Percentiles rank a stretch among this genome's conserved stretches.
phyloP scores from a whole-genome alignment of 1,284 basidiomycete genomes.

The Apiotrichum veenhuisii region DNA sequence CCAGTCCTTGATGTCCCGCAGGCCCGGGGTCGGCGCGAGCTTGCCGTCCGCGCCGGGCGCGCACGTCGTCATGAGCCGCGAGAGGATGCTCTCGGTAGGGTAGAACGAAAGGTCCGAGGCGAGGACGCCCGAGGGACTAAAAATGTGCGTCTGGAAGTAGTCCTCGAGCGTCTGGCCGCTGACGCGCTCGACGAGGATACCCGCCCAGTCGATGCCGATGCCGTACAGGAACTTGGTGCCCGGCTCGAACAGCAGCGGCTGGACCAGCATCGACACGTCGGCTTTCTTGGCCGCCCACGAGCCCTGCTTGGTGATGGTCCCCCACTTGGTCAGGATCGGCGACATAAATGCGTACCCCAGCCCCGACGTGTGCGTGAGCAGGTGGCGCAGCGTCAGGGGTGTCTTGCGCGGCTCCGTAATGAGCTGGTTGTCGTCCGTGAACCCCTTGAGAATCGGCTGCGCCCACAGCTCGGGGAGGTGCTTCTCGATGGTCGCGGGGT shows the following conservation, averaged over 20 bases:
- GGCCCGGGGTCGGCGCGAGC: constrained; percentile 1
- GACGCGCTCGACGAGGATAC: constrained; percentile 32
- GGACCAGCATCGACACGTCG: constrained; percentile 8
- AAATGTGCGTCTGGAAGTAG: constrained; percentile 39
- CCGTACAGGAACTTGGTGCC: constrained; percentile 30
- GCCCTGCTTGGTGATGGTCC: background rate
- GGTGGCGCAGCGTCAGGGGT: constrained; percentile 35
- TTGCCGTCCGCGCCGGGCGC: constrained; percentile 15
- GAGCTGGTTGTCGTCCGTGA: constrained; percentile 20
- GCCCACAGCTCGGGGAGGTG: constrained; percentile 32
- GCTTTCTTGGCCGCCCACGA: constrained; percentile 7
- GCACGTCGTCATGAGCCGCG: constrained; percentile 22
- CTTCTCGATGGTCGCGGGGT: constrained; percentile 21
- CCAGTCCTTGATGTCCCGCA: constrained; percentile 1
- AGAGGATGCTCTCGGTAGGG: constrained; percentile 17
- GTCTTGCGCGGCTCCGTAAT: constrained; percentile 24
- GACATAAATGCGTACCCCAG: constrained; percentile 6
- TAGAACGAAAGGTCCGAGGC: constrained; percentile 29
- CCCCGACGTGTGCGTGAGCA: constrained; percentile 33
- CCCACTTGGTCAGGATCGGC: constrained; percentile 1
- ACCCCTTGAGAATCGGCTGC: constrained; percentile 19
- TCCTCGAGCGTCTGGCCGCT: constrained; percentile 33
- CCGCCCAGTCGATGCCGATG: constrained; percentile 44
- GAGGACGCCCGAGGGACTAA: constrained; percentile 30
- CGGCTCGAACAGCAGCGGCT: constrained; percentile 35